These are phyloP conservation scores for Chloromonas sp. DNA, from an alignment of 163 green algal genomes.

Conservation along the genomic window DNA sequence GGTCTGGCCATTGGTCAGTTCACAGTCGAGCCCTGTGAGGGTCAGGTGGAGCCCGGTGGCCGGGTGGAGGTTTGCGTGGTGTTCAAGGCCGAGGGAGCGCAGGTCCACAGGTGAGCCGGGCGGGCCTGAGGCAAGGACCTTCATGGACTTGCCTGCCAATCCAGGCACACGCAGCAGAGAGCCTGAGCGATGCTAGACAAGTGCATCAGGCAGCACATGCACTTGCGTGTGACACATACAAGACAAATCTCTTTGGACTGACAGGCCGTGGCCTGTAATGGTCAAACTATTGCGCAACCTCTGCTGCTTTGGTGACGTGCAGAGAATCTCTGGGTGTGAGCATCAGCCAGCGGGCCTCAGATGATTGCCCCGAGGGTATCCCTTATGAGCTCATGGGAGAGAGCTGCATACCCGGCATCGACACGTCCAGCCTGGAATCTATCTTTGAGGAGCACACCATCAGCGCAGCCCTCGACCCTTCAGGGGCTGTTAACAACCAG, in stretches of 20 bases:
- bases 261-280: no score
- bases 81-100: constrained; percentile 55
- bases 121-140: no score
- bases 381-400: constrained; percentile 65
- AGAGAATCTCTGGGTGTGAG: not conserved
- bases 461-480: constrained; percentile 46
- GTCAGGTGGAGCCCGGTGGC: constrained; percentile 33
- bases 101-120: constrained; percentile 17
- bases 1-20: constrained; percentile 56
- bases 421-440: constrained; percentile 46
- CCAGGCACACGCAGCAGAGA: no score
- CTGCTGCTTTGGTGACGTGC: not conserved
- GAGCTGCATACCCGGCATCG: constrained; percentile 75
- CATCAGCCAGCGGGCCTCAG: not conserved
- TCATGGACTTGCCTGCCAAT: no score
- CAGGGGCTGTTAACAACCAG: constrained; percentile 37
- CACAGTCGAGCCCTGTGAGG: constrained; percentile 44
- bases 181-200: no score
- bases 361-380: constrained; percentile 18
- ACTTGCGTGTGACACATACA: no score
- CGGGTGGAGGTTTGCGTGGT: constrained; percentile 42
- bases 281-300: no score
- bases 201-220: no score
- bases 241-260: no score
- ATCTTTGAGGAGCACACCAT: constrained; percentile 84